Conservation (phyloP, 2,329 filamentous ascomycete species). For the Cordyceps farinosa region DNA sequence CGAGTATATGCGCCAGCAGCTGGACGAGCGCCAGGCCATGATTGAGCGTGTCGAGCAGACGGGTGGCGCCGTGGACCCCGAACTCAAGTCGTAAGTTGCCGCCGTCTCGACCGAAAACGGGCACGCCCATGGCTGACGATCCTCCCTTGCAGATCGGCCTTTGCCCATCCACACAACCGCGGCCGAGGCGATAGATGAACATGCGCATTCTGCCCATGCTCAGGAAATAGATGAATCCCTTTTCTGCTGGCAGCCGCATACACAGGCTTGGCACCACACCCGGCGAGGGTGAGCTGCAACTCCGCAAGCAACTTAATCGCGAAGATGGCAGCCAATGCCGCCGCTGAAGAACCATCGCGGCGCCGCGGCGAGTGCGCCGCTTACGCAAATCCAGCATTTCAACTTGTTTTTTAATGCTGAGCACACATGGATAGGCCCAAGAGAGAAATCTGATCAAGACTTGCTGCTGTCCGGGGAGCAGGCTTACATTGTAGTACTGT, state of each 20-base stretch:
- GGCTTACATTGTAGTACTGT: not conserved
- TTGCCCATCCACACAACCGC: conserved; percentile 14
- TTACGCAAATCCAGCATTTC: not conserved
- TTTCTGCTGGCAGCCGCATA: not conserved
- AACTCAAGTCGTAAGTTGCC: conserved; percentile 39
- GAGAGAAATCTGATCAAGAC: not conserved
- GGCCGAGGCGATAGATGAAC: conserved; percentile 15
- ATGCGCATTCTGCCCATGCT: not conserved
- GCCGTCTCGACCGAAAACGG: no score
- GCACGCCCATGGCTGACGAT: not conserved
- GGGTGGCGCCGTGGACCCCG: conserved; percentile 53
- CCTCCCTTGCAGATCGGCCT: not conserved
- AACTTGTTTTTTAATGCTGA: not conserved
- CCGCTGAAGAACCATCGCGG: not conserved
- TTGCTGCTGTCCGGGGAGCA: not conserved
- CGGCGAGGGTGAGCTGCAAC: not conserved
- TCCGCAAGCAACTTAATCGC: not conserved
- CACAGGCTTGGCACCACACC: not conserved
- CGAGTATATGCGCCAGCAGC: conserved; percentile 59
- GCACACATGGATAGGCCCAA: not conserved
- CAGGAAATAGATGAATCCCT: not conserved
- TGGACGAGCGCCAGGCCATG: conserved; percentile 56
- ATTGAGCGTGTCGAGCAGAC: conserved; percentile 56
- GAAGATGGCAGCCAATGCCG: not conserved
- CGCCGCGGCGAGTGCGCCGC: conserved; percentile 12